These are phyloP conservation scores for Lentinula aciculospora DNA, from an alignment of 768 basidiomycete genomes.

Conservation along the genomic window DNA sequence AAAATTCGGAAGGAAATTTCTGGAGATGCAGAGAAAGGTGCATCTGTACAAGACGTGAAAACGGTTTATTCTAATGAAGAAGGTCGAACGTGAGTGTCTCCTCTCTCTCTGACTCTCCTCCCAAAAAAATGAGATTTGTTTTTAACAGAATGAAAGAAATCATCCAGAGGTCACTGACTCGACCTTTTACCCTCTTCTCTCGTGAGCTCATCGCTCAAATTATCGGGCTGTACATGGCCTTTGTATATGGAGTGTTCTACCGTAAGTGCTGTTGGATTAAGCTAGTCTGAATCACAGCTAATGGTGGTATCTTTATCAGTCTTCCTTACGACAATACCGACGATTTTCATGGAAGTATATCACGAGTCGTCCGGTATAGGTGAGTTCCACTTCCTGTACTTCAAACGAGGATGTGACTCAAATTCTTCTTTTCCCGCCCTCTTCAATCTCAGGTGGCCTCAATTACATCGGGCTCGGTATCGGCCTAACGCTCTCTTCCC, in stretches of 20 bases:
- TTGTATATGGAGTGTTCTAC: constrained; percentile 60
- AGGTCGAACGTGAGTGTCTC: constrained; percentile 5
- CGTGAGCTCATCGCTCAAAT: constrained; percentile 65
- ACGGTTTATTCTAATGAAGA: constrained; percentile 40
- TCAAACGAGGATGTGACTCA: background rate
- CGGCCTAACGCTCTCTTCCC: constrained; percentile 48
- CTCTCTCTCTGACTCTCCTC: background rate
- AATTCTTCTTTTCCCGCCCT: no score
- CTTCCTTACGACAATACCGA: constrained; percentile 59
- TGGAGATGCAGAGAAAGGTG: constrained; percentile 32
- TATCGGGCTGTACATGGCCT: constrained; percentile 63
- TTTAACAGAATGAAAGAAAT: constrained; percentile 20
- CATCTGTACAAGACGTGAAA: constrained; percentile 26
- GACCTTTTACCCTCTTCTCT: constrained; percentile 62
- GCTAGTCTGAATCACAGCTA: background rate
- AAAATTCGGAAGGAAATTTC: constrained; percentile 39
- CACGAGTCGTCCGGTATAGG: constrained; percentile 44
- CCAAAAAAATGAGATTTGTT: no score
- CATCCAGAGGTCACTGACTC: constrained; percentile 45
- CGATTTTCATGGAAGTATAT: constrained; percentile 53
- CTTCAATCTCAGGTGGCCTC: constrained; percentile 34
- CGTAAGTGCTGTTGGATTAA: constrained; percentile 25
- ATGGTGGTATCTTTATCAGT: constrained; percentile 46
- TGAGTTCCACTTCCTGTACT: background rate
- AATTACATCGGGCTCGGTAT: constrained; percentile 70